Percentiles rank a stretch among this genome's conserved stretches.
Evolutionary conservation across 352 stramenopile genomes (phyloP).

Genomic region (Phytophthora podocarpi): DNA sequence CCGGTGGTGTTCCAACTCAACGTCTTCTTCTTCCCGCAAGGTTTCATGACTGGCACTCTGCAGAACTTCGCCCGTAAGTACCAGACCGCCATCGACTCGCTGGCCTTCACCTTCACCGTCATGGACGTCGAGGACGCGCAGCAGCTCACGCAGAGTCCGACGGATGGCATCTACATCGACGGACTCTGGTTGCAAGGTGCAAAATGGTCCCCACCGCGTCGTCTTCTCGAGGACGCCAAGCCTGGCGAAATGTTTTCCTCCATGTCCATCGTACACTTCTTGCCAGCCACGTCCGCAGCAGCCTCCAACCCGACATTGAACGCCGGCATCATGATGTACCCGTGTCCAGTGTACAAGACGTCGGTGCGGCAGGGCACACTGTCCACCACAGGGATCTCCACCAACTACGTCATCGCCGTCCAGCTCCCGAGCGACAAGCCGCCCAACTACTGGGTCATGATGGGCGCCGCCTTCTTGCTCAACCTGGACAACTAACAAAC

Average conservation of each 20-base stretch:
- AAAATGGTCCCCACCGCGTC: constrained; percentile 78
- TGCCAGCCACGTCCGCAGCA: constrained; percentile 62
- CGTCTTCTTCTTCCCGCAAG: constrained; percentile 96
- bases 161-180: constrained; percentile 93
- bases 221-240: constrained; percentile 80
- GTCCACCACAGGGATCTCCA: constrained; percentile 93
- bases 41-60: constrained; percentile 96
- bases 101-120: constrained; percentile 92
- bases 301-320: constrained; percentile 38
- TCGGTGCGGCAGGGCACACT: constrained; percentile 91
- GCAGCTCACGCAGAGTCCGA: constrained; percentile 64
- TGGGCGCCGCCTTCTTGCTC: constrained; percentile 92
- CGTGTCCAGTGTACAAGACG: constrained; percentile 96
- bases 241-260: constrained; percentile 93
- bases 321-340: constrained; percentile 62
- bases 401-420: constrained; percentile 94
- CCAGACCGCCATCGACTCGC: constrained; percentile 93
- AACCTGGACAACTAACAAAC: constrained; percentile 84
- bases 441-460: constrained; percentile 93
- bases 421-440: constrained; percentile 85
- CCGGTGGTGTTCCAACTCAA: constrained; percentile 91
- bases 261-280: constrained; percentile 92
- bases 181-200: constrained; percentile 91
- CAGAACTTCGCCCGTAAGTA: constrained; percentile 96
- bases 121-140: constrained; percentile 62